Conservation (phyloP, 2,329 filamentous ascomycete genomes). For the Elsinoe batatas region DNA sequence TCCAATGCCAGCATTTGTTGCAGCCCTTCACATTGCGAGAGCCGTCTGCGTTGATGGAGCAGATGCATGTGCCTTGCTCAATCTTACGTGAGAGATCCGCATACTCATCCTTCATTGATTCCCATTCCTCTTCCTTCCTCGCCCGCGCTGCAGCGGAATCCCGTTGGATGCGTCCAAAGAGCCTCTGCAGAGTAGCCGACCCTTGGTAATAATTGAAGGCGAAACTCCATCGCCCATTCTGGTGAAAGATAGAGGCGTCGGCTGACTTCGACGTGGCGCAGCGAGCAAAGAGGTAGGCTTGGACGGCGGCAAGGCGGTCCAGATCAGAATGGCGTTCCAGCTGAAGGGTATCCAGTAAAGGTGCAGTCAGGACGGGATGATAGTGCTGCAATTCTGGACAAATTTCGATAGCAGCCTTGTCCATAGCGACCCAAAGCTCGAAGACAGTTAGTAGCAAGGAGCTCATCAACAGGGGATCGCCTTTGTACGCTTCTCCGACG, state of each 20-base stretch:
- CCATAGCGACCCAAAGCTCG: constrained; percentile 50
- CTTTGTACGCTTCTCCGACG: constrained; percentile 30
- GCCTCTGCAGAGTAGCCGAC: not conserved
- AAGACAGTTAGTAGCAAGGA: constrained; percentile 45
- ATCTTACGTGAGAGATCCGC: not conserved
- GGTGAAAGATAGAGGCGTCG: constrained; percentile 15
- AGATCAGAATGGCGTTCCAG: constrained; percentile 41
- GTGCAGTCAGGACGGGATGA: constrained; percentile 41
- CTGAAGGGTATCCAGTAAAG: constrained; percentile 47
- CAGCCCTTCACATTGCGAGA: constrained; percentile 26
- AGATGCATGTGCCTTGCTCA: not conserved
- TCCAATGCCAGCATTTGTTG: constrained; percentile 34
- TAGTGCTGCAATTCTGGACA: constrained; percentile 44
- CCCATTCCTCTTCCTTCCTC: constrained; percentile 32
- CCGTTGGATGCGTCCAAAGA: constrained; percentile 26
- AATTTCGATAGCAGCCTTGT: constrained; percentile 34
- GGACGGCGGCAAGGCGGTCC: constrained; percentile 40
- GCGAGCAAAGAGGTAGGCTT: constrained; percentile 40
- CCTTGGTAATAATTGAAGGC: not conserved
- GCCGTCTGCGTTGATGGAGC: not conserved
- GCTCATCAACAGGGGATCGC: constrained; percentile 43
- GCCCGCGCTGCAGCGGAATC: constrained; percentile 22
- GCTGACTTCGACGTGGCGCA: constrained; percentile 12
- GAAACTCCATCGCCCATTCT: constrained; percentile 37
- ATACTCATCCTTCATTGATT: constrained; percentile 18